phyloP scores from a whole-genome alignment of 768 basidiomycete species.

The Boletus bicolor region DNA sequence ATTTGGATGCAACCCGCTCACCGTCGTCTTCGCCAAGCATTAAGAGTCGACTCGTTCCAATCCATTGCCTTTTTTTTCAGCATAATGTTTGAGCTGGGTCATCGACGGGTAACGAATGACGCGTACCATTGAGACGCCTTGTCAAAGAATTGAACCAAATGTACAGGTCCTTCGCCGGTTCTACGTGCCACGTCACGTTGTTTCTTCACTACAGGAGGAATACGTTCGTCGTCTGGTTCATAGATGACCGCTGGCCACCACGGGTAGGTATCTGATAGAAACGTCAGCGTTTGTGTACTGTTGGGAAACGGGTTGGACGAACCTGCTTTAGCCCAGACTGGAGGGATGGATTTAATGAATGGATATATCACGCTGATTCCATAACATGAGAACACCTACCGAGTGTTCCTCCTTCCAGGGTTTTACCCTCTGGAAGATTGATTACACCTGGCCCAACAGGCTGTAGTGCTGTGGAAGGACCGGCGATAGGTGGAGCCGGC shows the following conservation, averaged over 20 bases:
- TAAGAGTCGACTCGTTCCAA: conserved; percentile 52
- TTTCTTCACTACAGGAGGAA: conserved; percentile 44
- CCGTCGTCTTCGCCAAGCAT: conserved; percentile 68
- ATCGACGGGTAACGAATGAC: neutral
- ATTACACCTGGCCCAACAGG: conserved; percentile 31
- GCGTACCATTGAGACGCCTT: conserved; percentile 59
- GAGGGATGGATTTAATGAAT: neutral
- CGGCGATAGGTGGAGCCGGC: conserved; percentile 6
- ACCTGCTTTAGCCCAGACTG: conserved; percentile 87
- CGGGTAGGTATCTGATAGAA: conserved; percentile 63
- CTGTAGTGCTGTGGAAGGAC: conserved; percentile 6
- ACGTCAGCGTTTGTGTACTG: conserved; percentile 1
- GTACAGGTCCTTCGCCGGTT: conserved; percentile 43
- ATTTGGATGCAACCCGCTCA: conserved; percentile 34
- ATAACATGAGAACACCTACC: conserved; percentile 40
- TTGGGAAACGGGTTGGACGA: conserved; percentile 16
- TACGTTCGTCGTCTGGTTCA: conserved; percentile 52
- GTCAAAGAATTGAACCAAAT: conserved; percentile 82
- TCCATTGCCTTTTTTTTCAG: conserved; percentile 54
- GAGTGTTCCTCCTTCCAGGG: conserved; percentile 56
- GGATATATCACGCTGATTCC: neutral
- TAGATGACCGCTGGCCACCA: conserved; percentile 87
- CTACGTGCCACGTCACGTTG: conserved; percentile 29
- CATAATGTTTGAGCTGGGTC: neutral
- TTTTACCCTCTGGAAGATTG: conserved; percentile 34